Percentiles rank a stretch among this genome's conserved stretches.
These are phyloP conservation scores for Erysimum cheiranthoides DNA, from an alignment of 345 rosid genomes.

Conservation along the genomic window DNA sequence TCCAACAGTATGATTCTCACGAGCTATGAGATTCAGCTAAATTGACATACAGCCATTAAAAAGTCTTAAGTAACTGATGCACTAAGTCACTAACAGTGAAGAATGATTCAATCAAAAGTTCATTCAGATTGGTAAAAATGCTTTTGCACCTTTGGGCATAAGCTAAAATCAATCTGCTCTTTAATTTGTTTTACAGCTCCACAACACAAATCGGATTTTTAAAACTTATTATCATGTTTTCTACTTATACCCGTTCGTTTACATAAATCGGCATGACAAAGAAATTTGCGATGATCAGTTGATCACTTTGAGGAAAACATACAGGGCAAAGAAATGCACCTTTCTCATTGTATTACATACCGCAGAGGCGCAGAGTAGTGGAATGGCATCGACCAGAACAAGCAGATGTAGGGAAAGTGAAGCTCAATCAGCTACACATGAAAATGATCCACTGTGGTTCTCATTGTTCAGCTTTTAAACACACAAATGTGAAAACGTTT, in stretches of 20 bases:
- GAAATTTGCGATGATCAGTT: background rate
- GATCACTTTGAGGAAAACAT: background rate
- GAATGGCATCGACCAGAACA: constrained; percentile 5
- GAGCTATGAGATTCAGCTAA: constrained; percentile 7
- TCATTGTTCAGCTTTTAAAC: background rate
- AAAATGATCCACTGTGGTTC: background rate
- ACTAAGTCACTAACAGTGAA: constrained; percentile 9
- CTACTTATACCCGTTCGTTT: too few relatives aligned
- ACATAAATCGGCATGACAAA: background rate
- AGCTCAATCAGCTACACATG: background rate
- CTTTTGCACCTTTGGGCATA: background rate
- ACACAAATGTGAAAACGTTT: background rate
- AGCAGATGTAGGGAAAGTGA: background rate
- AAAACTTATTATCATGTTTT: background rate
- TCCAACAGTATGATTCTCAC: constrained; percentile 9
- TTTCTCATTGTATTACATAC: background rate
- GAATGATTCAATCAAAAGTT: background rate
- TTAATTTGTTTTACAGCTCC: background rate
- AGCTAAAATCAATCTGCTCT: background rate
- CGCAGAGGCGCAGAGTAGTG: background rate
- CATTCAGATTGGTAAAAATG: background rate
- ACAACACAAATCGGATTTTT: background rate
- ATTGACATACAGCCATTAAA: background rate
- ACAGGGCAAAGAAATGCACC: background rate
- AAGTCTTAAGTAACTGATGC: constrained; percentile 4